These are phyloP conservation scores for Myxozyma neotropica DNA, from an alignment of 805 yeast species.

Conservation along the genomic window DNA sequence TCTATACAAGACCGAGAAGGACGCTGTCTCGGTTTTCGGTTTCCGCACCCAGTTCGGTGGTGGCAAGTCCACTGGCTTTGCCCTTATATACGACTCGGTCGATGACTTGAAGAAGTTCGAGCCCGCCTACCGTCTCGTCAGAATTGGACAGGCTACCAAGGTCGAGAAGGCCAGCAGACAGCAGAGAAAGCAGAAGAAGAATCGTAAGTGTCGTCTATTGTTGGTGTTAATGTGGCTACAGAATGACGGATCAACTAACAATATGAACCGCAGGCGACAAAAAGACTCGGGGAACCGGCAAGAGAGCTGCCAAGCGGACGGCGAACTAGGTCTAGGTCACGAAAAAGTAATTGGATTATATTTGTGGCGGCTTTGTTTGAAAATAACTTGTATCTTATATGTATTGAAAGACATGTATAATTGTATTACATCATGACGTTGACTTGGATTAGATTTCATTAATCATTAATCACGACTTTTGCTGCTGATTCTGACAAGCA, in stretches of 20 bases:
- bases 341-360: slow-evolving; percentile 19
- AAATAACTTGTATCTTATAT: slow-evolving; percentile 8
- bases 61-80: slow-evolving; percentile 99
- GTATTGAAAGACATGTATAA: neutral
- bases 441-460: neutral
- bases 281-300: slow-evolving; percentile 99
- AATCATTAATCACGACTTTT: too few species aligned
- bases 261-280: slow-evolving; percentile 52
- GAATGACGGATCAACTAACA: neutral
- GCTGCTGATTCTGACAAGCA: too few species aligned
- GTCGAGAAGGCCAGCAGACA: slow-evolving; percentile 98
- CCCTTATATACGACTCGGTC: slow-evolving; percentile 96
- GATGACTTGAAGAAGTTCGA: slow-evolving; percentile 98
- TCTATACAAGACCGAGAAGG: slow-evolving; percentile 88
- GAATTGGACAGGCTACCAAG: slow-evolving; percentile 96
- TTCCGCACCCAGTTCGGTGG: slow-evolving; percentile 99
- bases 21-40: slow-evolving; percentile 95
- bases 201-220: slow-evolving; percentile 55
- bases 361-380: slow-evolving; percentile 16
- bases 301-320: slow-evolving; percentile 74
- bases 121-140: slow-evolving; percentile 98
- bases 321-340: slow-evolving; percentile 25
- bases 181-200: slow-evolving; percentile 99
- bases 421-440: neutral
- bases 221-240: neutral